Base-by-base conservation (phyloP, 768 basidiomycete genomes). In the Termitomyces heimii region DNA sequence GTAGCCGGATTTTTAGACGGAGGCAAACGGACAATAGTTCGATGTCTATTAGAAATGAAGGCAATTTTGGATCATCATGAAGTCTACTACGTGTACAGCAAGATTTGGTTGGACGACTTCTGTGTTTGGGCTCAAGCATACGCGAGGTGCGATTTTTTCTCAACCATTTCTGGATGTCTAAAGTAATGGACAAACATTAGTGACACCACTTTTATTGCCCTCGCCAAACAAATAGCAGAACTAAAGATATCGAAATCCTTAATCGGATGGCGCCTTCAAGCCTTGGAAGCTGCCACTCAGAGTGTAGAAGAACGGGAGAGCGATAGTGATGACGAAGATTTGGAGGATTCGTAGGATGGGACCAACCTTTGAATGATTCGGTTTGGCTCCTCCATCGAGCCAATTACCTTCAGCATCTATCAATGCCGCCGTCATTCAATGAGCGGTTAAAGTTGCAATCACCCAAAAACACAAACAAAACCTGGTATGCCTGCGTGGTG, bases 81-180 rank as follows among this genome's bases (percentile, higher is more conserved):
- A 60, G 85, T 89, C 10, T 94, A 94, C 70, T 92, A 92, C 68
- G 77, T 92, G n/a, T 94, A 92, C 68, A 86, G 82, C 69, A 91
- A 90, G 68, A 81, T 92, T 34, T 94, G 92, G 92, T 62, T 92
- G 44, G 86, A 92, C 60, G 92, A 93, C 65, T 86, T 89, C 63
- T 89, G 87, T 62, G 80, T 85, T n/a, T 93, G 92, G 92, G 74
- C 81, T 35, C 86, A 90, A 63, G 74, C 80, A 9, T 76, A 76
- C 62, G 84, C 87, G n/a, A 82, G 78, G 91, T 92, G 63, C 59
- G 82, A 46, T 68, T n/a, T 39, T 12, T 39, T 57, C 24, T 16
- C 28, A 34, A 20, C 18, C n/a, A 22, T 40, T 20, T 18, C 5
- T 22, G 14, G 28, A 8, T 40, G 22, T 39, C 46, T 31, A 54